These are phyloP conservation scores for Crassisporium funariophilum DNA, from an alignment of 768 basidiomycete genomes.

Conservation along the genomic window DNA sequence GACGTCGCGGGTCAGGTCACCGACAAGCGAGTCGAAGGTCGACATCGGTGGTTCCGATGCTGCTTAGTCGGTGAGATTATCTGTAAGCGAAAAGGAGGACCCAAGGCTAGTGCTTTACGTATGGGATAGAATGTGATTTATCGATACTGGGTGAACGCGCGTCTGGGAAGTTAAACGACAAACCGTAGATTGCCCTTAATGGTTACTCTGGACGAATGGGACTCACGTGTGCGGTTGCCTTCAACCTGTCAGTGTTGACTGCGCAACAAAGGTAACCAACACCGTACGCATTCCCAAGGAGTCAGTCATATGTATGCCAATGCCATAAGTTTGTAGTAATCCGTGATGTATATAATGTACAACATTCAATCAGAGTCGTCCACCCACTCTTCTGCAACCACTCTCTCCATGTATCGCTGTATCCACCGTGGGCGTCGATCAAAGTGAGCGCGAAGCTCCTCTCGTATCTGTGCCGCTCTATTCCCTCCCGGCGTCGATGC, in stretches of 20 bases:
- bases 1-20: conserved; percentile 84
- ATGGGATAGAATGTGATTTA: conserved; percentile 19
- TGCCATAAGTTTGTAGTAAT: conserved; percentile 10
- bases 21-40: conserved; percentile 80
- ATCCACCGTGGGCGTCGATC: conserved; percentile 62
- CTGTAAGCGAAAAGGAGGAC: too few species aligned
- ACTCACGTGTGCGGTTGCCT: too few species aligned
- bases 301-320: too few species aligned
- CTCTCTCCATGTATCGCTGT: conserved; percentile 62
- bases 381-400: conserved; percentile 65
- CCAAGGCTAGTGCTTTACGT: conserved; percentile 15
- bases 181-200: too few species aligned
- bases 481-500: conserved; percentile 30
- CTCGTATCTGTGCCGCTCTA: conserved; percentile 38
- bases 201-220: too few species aligned
- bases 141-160: too few species aligned
- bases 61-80: too few species aligned
- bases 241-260: too few species aligned
- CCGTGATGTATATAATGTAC: conserved; percentile 20
- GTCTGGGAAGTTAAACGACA: too few species aligned
- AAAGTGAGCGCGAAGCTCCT: conserved; percentile 51
- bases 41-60: conserved; percentile 35
- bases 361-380: conserved; percentile 59
- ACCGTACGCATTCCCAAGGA: too few species aligned
- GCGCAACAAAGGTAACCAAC: too few species aligned